phyloP scores from a whole-genome alignment of 73 alveolate genomes.

The Tetrahymena elliotti region DNA sequence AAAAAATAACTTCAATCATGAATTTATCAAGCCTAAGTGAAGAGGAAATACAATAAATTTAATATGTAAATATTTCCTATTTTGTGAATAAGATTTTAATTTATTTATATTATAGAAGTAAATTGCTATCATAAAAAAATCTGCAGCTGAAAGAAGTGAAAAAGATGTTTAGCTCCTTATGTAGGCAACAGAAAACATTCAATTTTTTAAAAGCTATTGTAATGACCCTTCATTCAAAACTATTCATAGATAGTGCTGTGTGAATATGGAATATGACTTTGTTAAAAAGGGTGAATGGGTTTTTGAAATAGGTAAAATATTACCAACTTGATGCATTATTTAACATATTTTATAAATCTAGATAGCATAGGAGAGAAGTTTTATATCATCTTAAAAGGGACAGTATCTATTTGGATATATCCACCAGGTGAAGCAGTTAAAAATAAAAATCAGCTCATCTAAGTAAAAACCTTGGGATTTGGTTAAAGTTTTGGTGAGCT shows the following conservation, averaged over 20 bases:
- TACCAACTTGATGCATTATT: background rate
- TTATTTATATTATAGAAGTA: background rate
- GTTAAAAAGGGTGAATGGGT: background rate
- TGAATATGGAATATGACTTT: background rate
- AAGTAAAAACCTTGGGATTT: background rate
- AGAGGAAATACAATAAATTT: background rate
- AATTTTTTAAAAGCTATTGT: background rate
- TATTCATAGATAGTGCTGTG: background rate
- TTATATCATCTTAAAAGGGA: background rate
- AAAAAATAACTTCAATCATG: background rate
- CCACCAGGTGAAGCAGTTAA: background rate
- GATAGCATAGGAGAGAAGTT: background rate
- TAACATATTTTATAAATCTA: background rate
- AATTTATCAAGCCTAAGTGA: background rate
- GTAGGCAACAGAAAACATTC: background rate
- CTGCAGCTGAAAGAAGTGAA: background rate
- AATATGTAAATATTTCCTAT: background rate
- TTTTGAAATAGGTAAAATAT: background rate
- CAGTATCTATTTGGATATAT: background rate
- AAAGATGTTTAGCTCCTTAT: background rate
- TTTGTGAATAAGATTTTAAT: background rate
- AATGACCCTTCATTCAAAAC: background rate
- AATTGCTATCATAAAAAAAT: background rate
- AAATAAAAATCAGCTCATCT: background rate
- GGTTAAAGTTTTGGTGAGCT: slow-evolving; percentile 30